Evolutionary conservation across 2,329 filamentous ascomycete genomes (phyloP).

Genomic region (Hysterium pulicare): DNA sequence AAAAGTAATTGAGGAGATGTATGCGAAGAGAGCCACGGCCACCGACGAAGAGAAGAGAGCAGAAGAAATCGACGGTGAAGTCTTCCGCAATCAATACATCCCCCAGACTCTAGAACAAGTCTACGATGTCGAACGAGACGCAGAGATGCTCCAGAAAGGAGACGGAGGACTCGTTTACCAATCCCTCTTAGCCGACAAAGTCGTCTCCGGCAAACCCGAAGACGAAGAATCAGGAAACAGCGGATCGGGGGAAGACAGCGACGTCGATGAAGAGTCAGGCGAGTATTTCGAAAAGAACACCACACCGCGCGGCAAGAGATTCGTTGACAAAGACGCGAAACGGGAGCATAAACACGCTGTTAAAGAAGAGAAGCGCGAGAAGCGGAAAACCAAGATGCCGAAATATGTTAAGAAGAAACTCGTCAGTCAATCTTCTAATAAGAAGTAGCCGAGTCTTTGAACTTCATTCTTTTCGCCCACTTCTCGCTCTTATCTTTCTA

Average conservation of each 20-base stretch:
- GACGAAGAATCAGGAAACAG: conserved; percentile 14
- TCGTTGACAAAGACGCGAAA: conserved; percentile 89
- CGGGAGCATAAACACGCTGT: conserved; percentile 78
- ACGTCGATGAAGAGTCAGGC: conserved; percentile 26
- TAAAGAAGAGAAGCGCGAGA: conserved; percentile 93
- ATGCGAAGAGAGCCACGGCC: conserved; percentile 52
- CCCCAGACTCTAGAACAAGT: conserved; percentile 94
- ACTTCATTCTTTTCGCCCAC: too few relatives aligned
- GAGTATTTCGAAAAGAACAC: conserved; percentile 33
- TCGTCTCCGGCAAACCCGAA: conserved; percentile 26
- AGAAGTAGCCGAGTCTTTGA: conserved; percentile 62
- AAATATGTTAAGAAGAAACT: conserved; percentile 94
- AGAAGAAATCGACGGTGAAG: conserved; percentile 78
- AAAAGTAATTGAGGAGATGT: conserved; percentile 63
- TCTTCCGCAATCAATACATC: conserved; percentile 95
- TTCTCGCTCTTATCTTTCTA: too few relatives aligned
- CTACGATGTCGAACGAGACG: conserved; percentile 92
- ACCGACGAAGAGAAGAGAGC: conserved; percentile 52
- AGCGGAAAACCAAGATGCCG: conserved; percentile 91
- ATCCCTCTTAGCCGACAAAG: conserved; percentile 72
- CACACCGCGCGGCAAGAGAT: conserved; percentile 46
- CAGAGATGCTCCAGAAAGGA: conserved; percentile 69
- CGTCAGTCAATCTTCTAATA: conserved; percentile 59
- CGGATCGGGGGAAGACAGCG: conserved; percentile 11
- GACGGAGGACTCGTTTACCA: conserved; percentile 80